Conservation (phyloP, 1,284 basidiomycete species). For the Exobasidium rhododendri region DNA sequence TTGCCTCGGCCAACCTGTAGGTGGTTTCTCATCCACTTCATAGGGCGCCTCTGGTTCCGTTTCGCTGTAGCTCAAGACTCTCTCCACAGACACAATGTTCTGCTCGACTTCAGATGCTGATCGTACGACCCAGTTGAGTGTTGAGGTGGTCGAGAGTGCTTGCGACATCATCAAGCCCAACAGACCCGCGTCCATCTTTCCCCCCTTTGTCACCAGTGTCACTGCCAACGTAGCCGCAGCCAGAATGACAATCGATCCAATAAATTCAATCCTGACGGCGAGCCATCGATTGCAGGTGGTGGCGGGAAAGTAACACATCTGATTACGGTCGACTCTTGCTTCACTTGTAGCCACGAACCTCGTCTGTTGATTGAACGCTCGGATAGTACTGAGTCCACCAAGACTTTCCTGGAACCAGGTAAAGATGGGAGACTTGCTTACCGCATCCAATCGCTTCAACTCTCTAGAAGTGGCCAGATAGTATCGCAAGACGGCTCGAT, state of each 20-base stretch:
- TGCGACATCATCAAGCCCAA: constrained; percentile 81
- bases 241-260: constrained; percentile 78
- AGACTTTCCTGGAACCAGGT: constrained; percentile 72
- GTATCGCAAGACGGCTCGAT: constrained; percentile 59
- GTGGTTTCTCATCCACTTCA: constrained; percentile 23
- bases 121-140: constrained; percentile 73
- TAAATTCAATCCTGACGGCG: constrained; percentile 63
- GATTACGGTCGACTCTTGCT: constrained; percentile 75
- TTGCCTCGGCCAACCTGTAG: constrained; percentile 68
- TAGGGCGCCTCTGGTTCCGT: constrained; percentile 68
- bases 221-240: constrained; percentile 70
- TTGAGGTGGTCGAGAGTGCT: constrained; percentile 63
- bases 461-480: constrained; percentile 87
- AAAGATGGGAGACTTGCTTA: constrained; percentile 86
- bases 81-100: constrained; percentile 75
- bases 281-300: constrained; percentile 73
- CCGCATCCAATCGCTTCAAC: constrained; percentile 84
- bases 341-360: constrained; percentile 77
- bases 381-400: constrained; percentile 77
- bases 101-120: constrained; percentile 84
- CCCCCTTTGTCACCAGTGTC: constrained; percentile 58
- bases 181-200: constrained; percentile 75
- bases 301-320: constrained; percentile 68
- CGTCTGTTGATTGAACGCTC: constrained; percentile 58
- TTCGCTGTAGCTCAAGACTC: constrained; percentile 66